phyloP scores from a whole-genome alignment of 257 asterid genomes.

The Penstemon davidsonii region DNA sequence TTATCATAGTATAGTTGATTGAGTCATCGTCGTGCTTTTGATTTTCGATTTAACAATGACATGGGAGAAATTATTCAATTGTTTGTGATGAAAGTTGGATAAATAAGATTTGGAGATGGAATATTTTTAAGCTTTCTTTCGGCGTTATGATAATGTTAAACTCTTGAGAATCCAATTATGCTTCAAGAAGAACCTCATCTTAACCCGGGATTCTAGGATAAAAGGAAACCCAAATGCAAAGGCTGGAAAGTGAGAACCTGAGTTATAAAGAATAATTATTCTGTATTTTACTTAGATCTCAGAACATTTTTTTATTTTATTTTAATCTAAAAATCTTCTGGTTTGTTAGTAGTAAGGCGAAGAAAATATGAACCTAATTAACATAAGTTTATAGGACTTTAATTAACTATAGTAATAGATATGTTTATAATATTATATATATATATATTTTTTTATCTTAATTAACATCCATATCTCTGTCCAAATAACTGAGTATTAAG shows the following conservation, averaged over 20 bases:
- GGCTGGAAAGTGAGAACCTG: constrained; percentile 13
- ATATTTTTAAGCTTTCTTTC: constrained; percentile 28
- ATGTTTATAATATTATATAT: too few relatives aligned
- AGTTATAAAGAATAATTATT: too few relatives aligned
- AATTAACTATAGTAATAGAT: too few relatives aligned
- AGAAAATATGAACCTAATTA: too few relatives aligned
- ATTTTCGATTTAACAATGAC: background rate
- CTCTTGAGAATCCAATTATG: constrained; percentile 28
- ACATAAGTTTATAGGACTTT: too few relatives aligned
- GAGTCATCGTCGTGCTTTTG: constrained; percentile 10
- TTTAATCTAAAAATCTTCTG: too few relatives aligned
- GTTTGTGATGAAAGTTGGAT: background rate
- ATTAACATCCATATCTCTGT: too few relatives aligned
- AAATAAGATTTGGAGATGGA: constrained; percentile 26
- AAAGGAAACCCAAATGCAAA: constrained; percentile 24
- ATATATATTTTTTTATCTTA: too few relatives aligned
- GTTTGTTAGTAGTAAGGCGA: too few relatives aligned
- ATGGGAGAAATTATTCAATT: background rate
- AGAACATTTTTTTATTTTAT: too few relatives aligned
- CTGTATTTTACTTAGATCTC: too few relatives aligned
- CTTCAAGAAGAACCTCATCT: constrained; percentile 34
- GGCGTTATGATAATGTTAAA: constrained; percentile 28
- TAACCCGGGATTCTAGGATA: constrained; percentile 43
- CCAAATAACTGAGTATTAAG: too few relatives aligned
- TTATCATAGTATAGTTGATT: background rate